phyloP scores from a whole-genome alignment of 306 rosid genomes.

The Rosa rugosa region DNA sequence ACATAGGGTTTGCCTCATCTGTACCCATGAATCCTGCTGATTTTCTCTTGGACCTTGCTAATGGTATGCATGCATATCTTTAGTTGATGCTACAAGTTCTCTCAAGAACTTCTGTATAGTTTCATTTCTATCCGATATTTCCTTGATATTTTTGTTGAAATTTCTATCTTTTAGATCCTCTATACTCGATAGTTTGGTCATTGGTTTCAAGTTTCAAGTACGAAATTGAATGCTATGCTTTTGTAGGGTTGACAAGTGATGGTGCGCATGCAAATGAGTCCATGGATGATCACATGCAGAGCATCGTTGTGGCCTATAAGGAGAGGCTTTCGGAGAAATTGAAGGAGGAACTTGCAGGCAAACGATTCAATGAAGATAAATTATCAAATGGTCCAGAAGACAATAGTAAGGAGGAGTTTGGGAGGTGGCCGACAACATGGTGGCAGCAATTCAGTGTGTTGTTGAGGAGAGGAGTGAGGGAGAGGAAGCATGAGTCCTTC shows the following conservation, averaged over 20 bases:
- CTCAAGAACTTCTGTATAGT: neutral
- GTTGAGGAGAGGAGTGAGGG: slow-evolving; percentile 63
- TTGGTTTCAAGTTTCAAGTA: neutral
- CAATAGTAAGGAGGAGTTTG: slow-evolving; percentile 27
- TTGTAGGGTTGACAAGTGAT: slow-evolving; percentile 46
- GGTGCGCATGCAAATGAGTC: slow-evolving; percentile 31
- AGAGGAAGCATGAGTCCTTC: slow-evolving; percentile 55
- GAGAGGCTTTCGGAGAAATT: slow-evolving; percentile 25
- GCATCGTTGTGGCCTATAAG: slow-evolving; percentile 34
- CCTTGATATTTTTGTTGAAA: neutral
- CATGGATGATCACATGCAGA: slow-evolving; percentile 21
- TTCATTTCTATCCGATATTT: neutral
- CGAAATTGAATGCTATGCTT: neutral
- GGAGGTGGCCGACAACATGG: slow-evolving; percentile 67
- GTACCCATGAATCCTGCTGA: slow-evolving; percentile 83
- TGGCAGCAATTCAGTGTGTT: slow-evolving; percentile 62
- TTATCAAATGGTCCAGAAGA: slow-evolving; percentile 13
- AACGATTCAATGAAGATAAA: neutral
- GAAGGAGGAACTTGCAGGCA: slow-evolving; percentile 28
- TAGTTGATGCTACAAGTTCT: neutral
- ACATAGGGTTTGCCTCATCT: slow-evolving; percentile 47
- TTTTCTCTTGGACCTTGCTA: slow-evolving; percentile 75
- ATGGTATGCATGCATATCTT: slow-evolving; percentile 30
- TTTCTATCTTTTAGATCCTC: too few relatives aligned
- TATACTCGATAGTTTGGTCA: neutral